Conservation (phyloP, 345 rosid species). For the Euphorbia lathyris region DNA sequence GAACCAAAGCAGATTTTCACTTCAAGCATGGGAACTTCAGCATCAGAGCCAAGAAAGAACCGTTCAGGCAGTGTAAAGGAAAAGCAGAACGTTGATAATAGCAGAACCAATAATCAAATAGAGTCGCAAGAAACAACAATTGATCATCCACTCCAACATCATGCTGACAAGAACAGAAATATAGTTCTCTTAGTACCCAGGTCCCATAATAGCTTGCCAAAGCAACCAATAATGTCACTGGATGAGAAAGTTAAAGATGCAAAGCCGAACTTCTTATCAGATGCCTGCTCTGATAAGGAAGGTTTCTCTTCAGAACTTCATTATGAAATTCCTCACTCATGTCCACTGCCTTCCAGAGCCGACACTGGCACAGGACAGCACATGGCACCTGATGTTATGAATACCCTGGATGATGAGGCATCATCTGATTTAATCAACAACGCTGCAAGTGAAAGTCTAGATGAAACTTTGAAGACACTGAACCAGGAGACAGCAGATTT, state of each 20-base stretch:
- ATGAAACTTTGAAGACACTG: slow-evolving; percentile 34
- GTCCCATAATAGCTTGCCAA: slow-evolving; percentile 21
- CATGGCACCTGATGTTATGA: slow-evolving; percentile 15
- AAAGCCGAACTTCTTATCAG: slow-evolving; percentile 28
- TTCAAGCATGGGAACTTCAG: slow-evolving; percentile 25
- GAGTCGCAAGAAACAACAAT: slow-evolving; percentile 25
- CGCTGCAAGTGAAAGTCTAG: slow-evolving; percentile 24
- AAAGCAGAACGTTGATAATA: slow-evolving; percentile 21
- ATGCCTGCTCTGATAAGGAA: slow-evolving; percentile 28
- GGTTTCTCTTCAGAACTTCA: slow-evolving; percentile 24
- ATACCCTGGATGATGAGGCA: slow-evolving; percentile 23
- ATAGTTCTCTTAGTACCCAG: slow-evolving; percentile 49
- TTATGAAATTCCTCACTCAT: slow-evolving; percentile 45
- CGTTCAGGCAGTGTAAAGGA: slow-evolving; percentile 30
- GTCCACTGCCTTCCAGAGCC: slow-evolving; percentile 44
- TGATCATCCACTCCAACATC: slow-evolving; percentile 26
- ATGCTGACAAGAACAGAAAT: slow-evolving; percentile 36
- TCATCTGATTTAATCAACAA: slow-evolving; percentile 29
- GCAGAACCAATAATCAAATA: slow-evolving; percentile 29
- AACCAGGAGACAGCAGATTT: slow-evolving; percentile 43
- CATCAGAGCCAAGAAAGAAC: slow-evolving; percentile 32
- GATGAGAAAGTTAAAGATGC: slow-evolving; percentile 30
- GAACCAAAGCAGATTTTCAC: slow-evolving; percentile 21
- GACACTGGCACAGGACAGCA: slow-evolving; percentile 26
- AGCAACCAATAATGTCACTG: slow-evolving; percentile 22